Conservation (phyloP, 768 basidiomycete species). For the Neoboletus magnificus region DNA sequence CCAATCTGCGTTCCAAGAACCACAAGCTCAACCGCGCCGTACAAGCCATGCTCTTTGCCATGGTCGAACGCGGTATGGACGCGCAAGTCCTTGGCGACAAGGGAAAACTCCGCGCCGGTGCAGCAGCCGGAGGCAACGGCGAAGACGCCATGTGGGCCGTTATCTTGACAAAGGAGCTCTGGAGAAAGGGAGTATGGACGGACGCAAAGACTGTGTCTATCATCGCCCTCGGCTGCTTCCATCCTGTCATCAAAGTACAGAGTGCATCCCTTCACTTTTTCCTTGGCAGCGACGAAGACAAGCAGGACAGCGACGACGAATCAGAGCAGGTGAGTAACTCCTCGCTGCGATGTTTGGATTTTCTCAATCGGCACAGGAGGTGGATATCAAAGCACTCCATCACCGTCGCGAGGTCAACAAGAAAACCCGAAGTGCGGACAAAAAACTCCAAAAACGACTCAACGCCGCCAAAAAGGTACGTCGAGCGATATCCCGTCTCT, state of each 20-base stretch:
- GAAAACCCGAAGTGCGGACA: conserved; percentile 81
- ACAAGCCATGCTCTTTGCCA: conserved; percentile 91
- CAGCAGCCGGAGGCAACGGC: conserved; percentile 42
- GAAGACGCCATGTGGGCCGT: conserved; percentile 99
- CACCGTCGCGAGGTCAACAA: conserved; percentile 93
- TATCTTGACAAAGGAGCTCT: conserved; percentile 87
- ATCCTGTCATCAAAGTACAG: conserved; percentile 92
- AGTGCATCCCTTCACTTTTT: conserved; percentile 95
- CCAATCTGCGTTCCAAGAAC: conserved; percentile 85
- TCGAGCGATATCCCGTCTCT: neutral
- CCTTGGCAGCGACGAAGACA: conserved; percentile 81
- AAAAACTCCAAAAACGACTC: conserved; percentile 70
- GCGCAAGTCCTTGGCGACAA: conserved; percentile 80
- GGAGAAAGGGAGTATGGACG: conserved; percentile 91
- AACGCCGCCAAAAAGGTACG: conserved; percentile 73
- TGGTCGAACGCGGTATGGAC: conserved; percentile 92
- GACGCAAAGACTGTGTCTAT: conserved; percentile 94
- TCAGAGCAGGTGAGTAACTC: conserved; percentile 41
- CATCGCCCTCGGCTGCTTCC: conserved; percentile 86
- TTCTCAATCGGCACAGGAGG: conserved; percentile 38
- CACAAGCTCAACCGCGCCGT: conserved; percentile 96
- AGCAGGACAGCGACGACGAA: conserved; percentile 70
- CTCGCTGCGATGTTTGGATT: neutral
- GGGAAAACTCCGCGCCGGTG: conserved; percentile 58
- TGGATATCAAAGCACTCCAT: conserved; percentile 70